Percentiles rank a stretch among this genome's conserved stretches.
Evolutionary conservation across 352 stramenopile species (phyloP).

Genomic region (Aphanomyces astaci): DNA sequence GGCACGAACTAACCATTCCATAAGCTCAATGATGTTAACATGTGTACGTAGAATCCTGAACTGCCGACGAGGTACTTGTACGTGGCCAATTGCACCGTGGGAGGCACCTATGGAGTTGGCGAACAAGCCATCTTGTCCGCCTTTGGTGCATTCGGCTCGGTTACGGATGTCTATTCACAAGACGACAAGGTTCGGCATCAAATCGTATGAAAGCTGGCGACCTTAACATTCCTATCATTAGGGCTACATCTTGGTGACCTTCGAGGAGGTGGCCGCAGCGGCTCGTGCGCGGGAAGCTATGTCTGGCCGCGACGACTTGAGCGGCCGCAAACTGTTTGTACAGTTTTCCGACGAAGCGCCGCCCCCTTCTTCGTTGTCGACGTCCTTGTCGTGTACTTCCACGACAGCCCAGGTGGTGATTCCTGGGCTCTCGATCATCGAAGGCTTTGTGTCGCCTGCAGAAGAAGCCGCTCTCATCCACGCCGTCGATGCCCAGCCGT

Average conservation of each 20-base stretch:
- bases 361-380: background rate
- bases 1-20: too few species aligned
- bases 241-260: slow-evolving; percentile 20
- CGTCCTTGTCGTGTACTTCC: slow-evolving; percentile 6
- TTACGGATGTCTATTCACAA: slow-evolving; percentile 13
- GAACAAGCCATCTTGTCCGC: slow-evolving; percentile 1
- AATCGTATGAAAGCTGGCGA: too few species aligned
- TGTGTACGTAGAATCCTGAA: slow-evolving; percentile 11
- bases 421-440: slow-evolving; percentile 23
- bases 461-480: slow-evolving; percentile 21
- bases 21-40: background rate
- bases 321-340: slow-evolving; percentile 19
- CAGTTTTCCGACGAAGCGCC: slow-evolving; percentile 21
- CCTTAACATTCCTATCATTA: background rate
- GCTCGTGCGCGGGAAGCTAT: background rate
- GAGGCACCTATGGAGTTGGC: slow-evolving; percentile 13
- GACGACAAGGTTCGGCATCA: background rate
- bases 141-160: slow-evolving; percentile 4
- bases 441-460: slow-evolving; percentile 22
- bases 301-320: background rate
- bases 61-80: slow-evolving; percentile 13
- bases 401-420: slow-evolving; percentile 24
- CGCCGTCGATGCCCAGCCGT: slow-evolving; percentile 16
- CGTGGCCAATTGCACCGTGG: slow-evolving; percentile 21
- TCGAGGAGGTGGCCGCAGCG: background rate